Evolutionary conservation across 257 asterid species (phyloP), one percentile per base, ranked within the genome.

Genomic region (Nicotiana benthamiana): DNA sequence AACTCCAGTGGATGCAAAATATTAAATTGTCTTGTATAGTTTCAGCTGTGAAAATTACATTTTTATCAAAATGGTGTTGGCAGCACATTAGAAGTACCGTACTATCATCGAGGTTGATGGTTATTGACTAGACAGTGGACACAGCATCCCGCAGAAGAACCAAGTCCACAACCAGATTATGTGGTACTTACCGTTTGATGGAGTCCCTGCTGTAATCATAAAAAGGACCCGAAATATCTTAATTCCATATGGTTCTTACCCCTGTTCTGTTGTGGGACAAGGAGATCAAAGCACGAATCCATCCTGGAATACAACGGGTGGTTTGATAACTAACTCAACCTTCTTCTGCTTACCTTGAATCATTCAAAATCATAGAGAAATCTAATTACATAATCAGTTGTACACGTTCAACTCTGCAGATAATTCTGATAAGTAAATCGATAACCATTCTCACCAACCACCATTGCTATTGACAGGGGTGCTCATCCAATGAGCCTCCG

Each of bases 401-500:
- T 6, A 34, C 79, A 51, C 9, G n/a, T 10, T 1, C 43, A 16
- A 20, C 7, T 72, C 17, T 13, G 51, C 3, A 8, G 52, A 75
- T 8, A 9, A 22, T 74, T 12, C 59, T 34, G 32, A 43, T 10
- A 70, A 24, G 30, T 70, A 26, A 52, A 12, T 59, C 9, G 28
- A 32, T 59, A 80, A 56, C 61, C 75, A 85, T 72, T 54, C 86
- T 67, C 59, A 91, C 96, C 92, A 86, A 84, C 54, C 27, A 85
- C 61, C 77, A 83, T 81, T 22, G 85, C 90, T 26, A 82, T 51
- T 17, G 88, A 64, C 82, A 83, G 88, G 46, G 79, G 89, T 77
- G 89, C 75, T 91, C 92, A 65, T 91, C 92, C 48, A 79, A 76
- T 30, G 93, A 86, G 83, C 85, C 86, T 85, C 87, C 87, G 36